A percentile compares a stretch with the other conserved stretches of the same genome.
Conservation (phyloP, 306 rosid species). For the Lagenaria siceraria region DNA sequence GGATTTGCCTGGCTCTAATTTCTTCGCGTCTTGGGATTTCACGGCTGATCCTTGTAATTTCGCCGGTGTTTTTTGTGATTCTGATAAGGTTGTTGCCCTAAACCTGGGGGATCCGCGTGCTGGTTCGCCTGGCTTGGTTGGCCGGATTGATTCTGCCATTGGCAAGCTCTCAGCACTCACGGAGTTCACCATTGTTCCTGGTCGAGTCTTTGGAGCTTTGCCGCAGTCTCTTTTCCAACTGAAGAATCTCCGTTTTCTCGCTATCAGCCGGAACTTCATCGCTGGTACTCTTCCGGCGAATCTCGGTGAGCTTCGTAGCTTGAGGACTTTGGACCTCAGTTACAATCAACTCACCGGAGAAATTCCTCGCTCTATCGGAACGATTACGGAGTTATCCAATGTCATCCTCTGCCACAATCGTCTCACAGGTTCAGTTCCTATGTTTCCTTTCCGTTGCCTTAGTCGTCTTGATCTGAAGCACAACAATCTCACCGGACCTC, state of each 20-base stretch:
- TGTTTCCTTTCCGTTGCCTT: constrained; percentile 35
- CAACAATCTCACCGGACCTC: constrained; percentile 61
- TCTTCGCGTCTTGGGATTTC: constrained; percentile 89
- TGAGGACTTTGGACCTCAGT: constrained; percentile 76
- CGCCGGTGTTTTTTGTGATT: constrained; percentile 77
- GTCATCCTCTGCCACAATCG: constrained; percentile 75
- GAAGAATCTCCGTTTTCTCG: constrained; percentile 68
- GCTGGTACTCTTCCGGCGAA: constrained; percentile 59
- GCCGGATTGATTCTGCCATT: constrained; percentile 54
- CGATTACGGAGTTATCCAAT: constrained; percentile 55
- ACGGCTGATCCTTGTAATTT: constrained; percentile 88
- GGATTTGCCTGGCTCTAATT: constrained; percentile 78
- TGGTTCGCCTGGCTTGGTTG: constrained; percentile 74
- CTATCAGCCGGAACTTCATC: constrained; percentile 72
- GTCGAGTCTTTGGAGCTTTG: constrained; percentile 56
- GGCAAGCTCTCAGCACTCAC: constrained; percentile 72
- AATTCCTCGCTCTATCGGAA: constrained; percentile 51
- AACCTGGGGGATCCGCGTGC: constrained; percentile 92
- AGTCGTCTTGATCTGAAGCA: constrained; percentile 79
- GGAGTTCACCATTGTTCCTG: constrained; percentile 80
- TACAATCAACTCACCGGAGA: constrained; percentile 64
- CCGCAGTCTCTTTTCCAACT: constrained; percentile 43
- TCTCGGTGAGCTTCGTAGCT: constrained; percentile 39
- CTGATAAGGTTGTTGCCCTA: constrained; percentile 66
- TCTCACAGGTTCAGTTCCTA: constrained; percentile 58